Conservation (phyloP, 1,139 yeast species). For the Lodderomyces jiufengensis region DNA sequence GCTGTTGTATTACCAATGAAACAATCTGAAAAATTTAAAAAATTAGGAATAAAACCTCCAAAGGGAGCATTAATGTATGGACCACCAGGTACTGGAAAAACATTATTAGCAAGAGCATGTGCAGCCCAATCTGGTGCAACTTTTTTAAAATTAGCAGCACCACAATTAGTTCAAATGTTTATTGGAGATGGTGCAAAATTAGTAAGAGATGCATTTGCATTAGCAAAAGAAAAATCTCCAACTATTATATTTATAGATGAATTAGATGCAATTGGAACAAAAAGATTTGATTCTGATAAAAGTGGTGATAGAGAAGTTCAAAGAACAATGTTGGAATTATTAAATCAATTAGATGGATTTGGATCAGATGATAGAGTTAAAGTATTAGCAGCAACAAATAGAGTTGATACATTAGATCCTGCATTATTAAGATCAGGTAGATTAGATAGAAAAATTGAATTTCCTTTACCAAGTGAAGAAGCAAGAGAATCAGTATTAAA, state of each 20-base stretch:
- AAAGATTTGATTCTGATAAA: constrained; percentile 95
- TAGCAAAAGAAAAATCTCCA: constrained; percentile 98
- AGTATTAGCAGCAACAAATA: constrained; percentile 95
- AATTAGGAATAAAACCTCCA: constrained; percentile 92
- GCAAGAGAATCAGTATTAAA: constrained; percentile 95
- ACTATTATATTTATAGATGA: constrained; percentile 97
- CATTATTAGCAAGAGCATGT: constrained; percentile 95
- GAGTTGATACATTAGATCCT: constrained; percentile 97
- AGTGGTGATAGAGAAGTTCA: constrained; percentile 99
- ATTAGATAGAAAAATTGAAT: constrained; percentile 94
- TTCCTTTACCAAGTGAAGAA: constrained; percentile 96
- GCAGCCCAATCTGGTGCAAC: constrained; percentile 99
- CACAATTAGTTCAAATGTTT: constrained; percentile 97
- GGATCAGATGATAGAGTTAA: constrained; percentile 98
- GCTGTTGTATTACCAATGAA: constrained; percentile 98
- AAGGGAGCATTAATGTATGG: constrained; percentile 99
- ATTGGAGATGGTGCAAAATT: constrained; percentile 99
- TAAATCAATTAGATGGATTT: constrained; percentile 96
- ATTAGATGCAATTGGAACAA: constrained; percentile 97
- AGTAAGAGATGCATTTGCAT: constrained; percentile 97
- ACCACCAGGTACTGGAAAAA: constrained; percentile 99
- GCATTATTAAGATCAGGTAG: constrained; percentile 96
- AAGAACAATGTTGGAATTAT: constrained; percentile 96
- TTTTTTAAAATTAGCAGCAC: constrained; percentile 92
- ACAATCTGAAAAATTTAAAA: constrained; percentile 93